Conservation (phyloP, 2,329 filamentous ascomycete genomes). For the Aspergillus fructus region DNA sequence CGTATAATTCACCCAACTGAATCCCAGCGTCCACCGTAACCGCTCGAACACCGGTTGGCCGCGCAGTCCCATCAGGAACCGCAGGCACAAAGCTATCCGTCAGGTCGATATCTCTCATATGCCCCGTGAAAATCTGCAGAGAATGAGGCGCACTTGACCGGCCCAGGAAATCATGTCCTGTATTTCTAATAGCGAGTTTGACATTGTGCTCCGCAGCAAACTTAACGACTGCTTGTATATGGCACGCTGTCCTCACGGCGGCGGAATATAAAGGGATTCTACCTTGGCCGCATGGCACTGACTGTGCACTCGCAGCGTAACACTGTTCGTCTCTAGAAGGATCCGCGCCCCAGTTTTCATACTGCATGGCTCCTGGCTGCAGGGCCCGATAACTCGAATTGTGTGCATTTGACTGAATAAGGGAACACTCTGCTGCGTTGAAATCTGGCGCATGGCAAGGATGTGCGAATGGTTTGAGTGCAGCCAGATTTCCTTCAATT, state of each 20-base stretch:
- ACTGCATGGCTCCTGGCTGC: too few species aligned
- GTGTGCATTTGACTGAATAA: too few species aligned
- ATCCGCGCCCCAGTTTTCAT: too few species aligned
- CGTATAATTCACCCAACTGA: conserved; percentile 26
- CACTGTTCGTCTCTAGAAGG: too few species aligned
- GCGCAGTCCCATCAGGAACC: conserved; percentile 10
- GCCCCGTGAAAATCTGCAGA: conserved; percentile 32
- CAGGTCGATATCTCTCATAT: conserved; percentile 23
- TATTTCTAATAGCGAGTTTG: conserved; percentile 30
- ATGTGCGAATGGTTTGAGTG: too few species aligned
- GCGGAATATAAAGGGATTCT: conserved; percentile 15
- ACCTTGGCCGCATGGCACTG: conserved; percentile 9
- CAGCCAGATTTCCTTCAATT: too few species aligned
- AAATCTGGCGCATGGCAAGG: too few species aligned
- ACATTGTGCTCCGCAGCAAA: conserved; percentile 13
- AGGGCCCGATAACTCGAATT: too few species aligned
- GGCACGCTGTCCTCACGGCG: conserved; percentile 9
- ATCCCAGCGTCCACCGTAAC: conserved; percentile 32
- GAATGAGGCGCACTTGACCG: conserved; percentile 30
- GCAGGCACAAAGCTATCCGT: conserved; percentile 10
- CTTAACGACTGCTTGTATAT: conserved; percentile 11
- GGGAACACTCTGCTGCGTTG: too few species aligned
- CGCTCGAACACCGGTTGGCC: too few species aligned
- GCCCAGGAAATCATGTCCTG: conserved; percentile 36
- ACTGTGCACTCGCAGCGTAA: accelerated